phyloP scores from a whole-genome alignment of 2,329 filamentous ascomycete species.

The Botrytis byssoidea region DNA sequence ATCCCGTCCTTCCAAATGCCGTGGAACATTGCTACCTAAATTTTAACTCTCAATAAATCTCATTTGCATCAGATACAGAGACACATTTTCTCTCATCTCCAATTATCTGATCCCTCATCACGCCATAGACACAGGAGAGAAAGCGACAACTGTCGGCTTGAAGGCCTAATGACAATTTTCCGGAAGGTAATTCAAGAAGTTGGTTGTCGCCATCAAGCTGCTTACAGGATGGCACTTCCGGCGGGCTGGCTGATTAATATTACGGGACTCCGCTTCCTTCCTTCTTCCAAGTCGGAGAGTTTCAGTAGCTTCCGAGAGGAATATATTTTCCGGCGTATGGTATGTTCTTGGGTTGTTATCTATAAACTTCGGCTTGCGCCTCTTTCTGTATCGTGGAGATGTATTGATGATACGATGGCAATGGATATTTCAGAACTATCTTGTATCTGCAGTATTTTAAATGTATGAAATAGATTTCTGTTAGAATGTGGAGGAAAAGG shows the following conservation, averaged over 20 bases:
- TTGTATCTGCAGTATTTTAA: no score
- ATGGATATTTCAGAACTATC: not conserved
- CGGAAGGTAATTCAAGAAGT: not conserved
- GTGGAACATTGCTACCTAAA: not conserved
- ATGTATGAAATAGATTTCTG: accelerated
- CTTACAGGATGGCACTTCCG: not conserved
- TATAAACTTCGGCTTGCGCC: not conserved
- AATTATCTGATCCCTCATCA: not conserved
- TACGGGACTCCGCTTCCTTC: not conserved
- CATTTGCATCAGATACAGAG: not conserved
- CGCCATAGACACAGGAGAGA: not conserved
- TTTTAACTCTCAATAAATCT: not conserved
- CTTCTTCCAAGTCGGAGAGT: not conserved
- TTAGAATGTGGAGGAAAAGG: not conserved
- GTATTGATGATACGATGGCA: not conserved
- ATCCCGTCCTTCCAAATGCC: not conserved
- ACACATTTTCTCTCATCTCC: not conserved
- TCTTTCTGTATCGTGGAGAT: not conserved
- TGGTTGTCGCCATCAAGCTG: not conserved
- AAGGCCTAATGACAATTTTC: not conserved
- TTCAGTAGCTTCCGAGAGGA: not conserved
- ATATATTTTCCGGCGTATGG: not conserved
- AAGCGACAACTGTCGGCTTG: not conserved
- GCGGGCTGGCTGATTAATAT: not conserved
- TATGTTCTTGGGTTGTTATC: not conserved